Evolutionary conservation across 805 yeast species (phyloP).

Genomic region (Yarrowia hollandica): DNA sequence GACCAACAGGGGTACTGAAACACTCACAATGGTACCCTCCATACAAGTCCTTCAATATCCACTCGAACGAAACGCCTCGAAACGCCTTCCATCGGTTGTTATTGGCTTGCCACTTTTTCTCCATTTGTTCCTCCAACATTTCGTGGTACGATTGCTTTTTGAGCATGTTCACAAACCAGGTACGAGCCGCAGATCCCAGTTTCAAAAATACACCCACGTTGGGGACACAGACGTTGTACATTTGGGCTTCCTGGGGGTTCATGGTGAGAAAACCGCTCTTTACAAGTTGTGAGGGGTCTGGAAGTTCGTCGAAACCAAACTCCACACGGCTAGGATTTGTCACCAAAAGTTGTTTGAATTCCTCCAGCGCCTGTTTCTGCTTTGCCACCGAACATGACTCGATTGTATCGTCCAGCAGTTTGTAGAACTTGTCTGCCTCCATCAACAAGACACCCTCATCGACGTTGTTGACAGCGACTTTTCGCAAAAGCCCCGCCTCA

Average conservation of each 20-base stretch:
- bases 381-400: neutral
- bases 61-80: constrained; percentile 52
- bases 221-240: constrained; percentile 42
- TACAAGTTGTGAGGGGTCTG: constrained; percentile 35
- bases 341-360: neutral
- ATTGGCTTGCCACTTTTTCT: constrained; percentile 38
- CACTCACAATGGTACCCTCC: constrained; percentile 60
- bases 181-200: constrained; percentile 39
- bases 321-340: constrained; percentile 38
- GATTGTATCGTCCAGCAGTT: constrained; percentile 37
- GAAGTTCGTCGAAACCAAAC: constrained; percentile 36
- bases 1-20: constrained; percentile 58
- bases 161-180: constrained; percentile 42
- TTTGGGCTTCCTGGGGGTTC: constrained; percentile 39
- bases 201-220: constrained; percentile 43
- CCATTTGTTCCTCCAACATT: constrained; percentile 40
- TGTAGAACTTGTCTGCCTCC: constrained; percentile 11
- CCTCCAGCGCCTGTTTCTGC: neutral
- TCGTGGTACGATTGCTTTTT: constrained; percentile 43
- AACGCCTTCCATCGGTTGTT: constrained; percentile 47
- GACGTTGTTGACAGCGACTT: constrained; percentile 15
- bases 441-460: constrained; percentile 10
- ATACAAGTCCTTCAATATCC: constrained; percentile 56
- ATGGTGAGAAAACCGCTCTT: constrained; percentile 42
- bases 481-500: neutral